Percentiles rank a stretch among this genome's conserved stretches.
Evolutionary conservation across 2,329 filamentous ascomycete genomes (phyloP).

Genomic region (Pestalotiopsis sp.): DNA sequence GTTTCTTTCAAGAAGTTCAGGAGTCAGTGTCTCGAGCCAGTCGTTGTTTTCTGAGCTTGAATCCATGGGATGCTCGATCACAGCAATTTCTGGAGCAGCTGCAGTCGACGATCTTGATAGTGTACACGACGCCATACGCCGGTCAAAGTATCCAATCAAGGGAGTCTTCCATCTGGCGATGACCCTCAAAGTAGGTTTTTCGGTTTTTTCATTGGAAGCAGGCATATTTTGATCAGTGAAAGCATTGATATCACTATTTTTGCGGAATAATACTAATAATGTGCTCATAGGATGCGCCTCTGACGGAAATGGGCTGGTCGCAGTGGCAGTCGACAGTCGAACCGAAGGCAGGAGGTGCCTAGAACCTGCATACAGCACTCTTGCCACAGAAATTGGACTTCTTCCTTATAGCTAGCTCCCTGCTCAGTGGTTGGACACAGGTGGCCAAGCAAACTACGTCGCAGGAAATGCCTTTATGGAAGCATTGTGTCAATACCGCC

Average conservation of each 20-base stretch:
- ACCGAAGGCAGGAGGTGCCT: slow-evolving; percentile 45
- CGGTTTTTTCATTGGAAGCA: too few relatives aligned
- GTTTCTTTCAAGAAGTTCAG: slow-evolving; percentile 31
- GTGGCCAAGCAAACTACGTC: slow-evolving; percentile 31
- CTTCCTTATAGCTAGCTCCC: slow-evolving; percentile 30
- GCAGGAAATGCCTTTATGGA: slow-evolving; percentile 35
- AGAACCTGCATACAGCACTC: slow-evolving; percentile 41
- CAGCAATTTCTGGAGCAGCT: slow-evolving; percentile 20
- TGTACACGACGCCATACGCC: too few relatives aligned
- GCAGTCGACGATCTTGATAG: slow-evolving; percentile 17
- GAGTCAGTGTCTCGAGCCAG: slow-evolving; percentile 15
- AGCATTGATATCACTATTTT: background rate
- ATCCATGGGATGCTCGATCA: slow-evolving; percentile 26
- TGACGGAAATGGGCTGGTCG: slow-evolving; percentile 38
- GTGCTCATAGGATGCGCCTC: slow-evolving; percentile 27
- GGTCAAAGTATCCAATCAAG: slow-evolving; percentile 22
- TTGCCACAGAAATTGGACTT: slow-evolving; percentile 27
- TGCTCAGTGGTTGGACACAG: slow-evolving; percentile 21
- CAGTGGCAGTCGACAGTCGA: slow-evolving; percentile 37
- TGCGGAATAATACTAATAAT: too few relatives aligned
- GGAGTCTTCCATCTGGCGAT: slow-evolving; percentile 46
- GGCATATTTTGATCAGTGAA: background rate
- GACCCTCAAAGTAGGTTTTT: slow-evolving; percentile 33
- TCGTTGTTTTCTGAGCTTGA: slow-evolving; percentile 25
- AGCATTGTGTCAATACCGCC: slow-evolving; percentile 18